Percentiles rank a stretch among this genome's conserved stretches.
Evolutionary conservation across 148 eudicot genomes (phyloP).

Genomic region (Chenopodium suecicum): DNA sequence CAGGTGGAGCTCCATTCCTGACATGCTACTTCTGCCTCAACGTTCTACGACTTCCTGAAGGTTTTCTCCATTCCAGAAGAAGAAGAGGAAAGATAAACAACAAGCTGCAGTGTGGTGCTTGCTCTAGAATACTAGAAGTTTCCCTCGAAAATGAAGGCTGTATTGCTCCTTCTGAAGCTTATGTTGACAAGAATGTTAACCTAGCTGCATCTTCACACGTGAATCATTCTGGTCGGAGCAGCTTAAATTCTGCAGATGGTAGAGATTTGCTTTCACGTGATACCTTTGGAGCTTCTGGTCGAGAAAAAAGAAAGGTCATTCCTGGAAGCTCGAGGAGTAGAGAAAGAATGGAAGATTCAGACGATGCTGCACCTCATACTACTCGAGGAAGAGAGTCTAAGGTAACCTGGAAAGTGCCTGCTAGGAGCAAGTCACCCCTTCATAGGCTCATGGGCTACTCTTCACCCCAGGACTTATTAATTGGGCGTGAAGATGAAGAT

Average conservation of each 20-base stretch:
- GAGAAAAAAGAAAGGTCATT: constrained; percentile 27
- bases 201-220: background rate
- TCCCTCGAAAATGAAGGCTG: constrained; percentile 41
- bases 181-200: constrained; percentile 13
- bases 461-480: constrained; percentile 47
- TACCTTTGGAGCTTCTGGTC: constrained; percentile 32
- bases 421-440: constrained; percentile 54
- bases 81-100: constrained; percentile 33
- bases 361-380: constrained; percentile 29
- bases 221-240: constrained; percentile 30
- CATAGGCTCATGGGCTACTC: constrained; percentile 89
- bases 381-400: constrained; percentile 31
- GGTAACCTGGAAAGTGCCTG: constrained; percentile 45
- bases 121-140: constrained; percentile 51
- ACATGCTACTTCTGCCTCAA: constrained; percentile 54
- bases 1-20: constrained; percentile 73
- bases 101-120: constrained; percentile 62
- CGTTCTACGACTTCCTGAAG: constrained; percentile 63
- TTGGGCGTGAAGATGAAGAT: background rate
- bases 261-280: constrained; percentile 30
- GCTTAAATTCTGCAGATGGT: constrained; percentile 32
- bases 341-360: constrained; percentile 20
- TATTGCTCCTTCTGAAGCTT: constrained; percentile 40
- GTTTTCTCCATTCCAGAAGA: constrained; percentile 53
- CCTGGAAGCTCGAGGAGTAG: constrained; percentile 23